Evolutionary conservation across 2,329 filamentous ascomycete species (phyloP), one percentile per base, ranked within the genome.

Genomic region (Coniochaeta ligniaria): DNA sequence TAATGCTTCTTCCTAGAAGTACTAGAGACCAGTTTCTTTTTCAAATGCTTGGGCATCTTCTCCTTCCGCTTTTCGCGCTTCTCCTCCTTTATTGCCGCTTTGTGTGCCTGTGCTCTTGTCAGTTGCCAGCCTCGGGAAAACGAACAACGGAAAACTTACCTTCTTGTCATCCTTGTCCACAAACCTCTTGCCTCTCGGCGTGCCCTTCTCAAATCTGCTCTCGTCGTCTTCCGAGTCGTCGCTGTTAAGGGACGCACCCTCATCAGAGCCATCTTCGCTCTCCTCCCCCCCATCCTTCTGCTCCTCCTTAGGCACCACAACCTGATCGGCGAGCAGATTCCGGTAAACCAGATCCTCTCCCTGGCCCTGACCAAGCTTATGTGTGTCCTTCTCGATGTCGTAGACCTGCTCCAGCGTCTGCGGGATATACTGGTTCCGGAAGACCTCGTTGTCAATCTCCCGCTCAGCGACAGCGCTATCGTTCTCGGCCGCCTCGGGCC

Each of bases 401-500:
- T 97, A 97, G 5, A 99, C 94, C 70, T 99, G 92, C 66, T 98
- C 91, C 50, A 99, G 81, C 0, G 91, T 98, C 74, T 96, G 93
- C 0, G 95, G 95, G 59, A 99, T 98, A 73, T 96, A 99, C 73
- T 97, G 92, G 69, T 96, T 90, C 68, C 94, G 85, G 78, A 97
- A 99, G 6, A 98, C 95, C 66, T 95, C 91, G 61, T 92, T 91
- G 68, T 96, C 91, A 11, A 94, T 86, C 66, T 93, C 89, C 20
- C 86, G 79, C 59, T 87, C 81, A 1, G 83, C 85, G 28, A 67
- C 67, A 0, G 73, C 72, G 28, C 71, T 63, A 20, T 67, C 70
- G 7, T 68, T 72, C 16, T 67, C 67, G 1, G 71, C 73, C 2
- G 75, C 78, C 8, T 76, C 74, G 0, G 78, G 77, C 35, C 83